Evolutionary conservation across 176 grass and related monocot genomes (phyloP).

Genomic region (Oryza brachyantha): DNA sequence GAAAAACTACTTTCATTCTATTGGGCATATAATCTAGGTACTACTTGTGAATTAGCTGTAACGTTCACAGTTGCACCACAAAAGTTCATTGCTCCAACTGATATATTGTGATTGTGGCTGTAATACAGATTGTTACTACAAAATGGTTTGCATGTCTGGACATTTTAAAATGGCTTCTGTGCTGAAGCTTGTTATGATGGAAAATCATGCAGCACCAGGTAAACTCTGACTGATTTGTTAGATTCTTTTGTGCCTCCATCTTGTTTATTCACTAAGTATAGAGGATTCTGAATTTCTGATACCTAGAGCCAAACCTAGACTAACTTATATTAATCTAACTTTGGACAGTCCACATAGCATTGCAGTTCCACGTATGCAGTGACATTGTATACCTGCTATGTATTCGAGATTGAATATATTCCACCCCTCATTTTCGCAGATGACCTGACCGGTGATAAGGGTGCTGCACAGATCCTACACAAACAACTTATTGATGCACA

Average conservation of each 20-base stretch:
- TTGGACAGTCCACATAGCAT: not conserved
- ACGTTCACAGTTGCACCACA: not conserved
- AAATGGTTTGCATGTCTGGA: constrained; percentile 80
- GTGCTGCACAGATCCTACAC: constrained; percentile 47
- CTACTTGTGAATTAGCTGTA: not conserved
- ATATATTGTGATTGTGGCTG: constrained; percentile 15
- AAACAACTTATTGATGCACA: constrained; percentile 71
- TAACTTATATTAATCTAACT: not conserved
- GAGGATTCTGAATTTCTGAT: not conserved
- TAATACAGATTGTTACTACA: constrained; percentile 47
- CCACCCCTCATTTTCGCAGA: constrained; percentile 39
- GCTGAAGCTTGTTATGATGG: constrained; percentile 63
- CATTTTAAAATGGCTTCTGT: constrained; percentile 74
- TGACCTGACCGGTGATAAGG: constrained; percentile 50
- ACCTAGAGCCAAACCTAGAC: not conserved
- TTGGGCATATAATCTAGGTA: constrained; percentile 2
- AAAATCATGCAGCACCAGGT: constrained; percentile 63
- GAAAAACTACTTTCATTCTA: not conserved
- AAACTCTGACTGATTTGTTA: constrained; percentile 14
- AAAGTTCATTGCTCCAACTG: not conserved
- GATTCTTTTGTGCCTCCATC: constrained; percentile 18
- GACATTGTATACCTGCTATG: not conserved
- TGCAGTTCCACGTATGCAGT: not conserved
- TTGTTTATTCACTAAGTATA: constrained; percentile 8
- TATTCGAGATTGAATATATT: constrained; percentile 13